Evolutionary conservation across 192 early-diverging fungal species (phyloP).

Genomic region (Coemansia sp.): DNA sequence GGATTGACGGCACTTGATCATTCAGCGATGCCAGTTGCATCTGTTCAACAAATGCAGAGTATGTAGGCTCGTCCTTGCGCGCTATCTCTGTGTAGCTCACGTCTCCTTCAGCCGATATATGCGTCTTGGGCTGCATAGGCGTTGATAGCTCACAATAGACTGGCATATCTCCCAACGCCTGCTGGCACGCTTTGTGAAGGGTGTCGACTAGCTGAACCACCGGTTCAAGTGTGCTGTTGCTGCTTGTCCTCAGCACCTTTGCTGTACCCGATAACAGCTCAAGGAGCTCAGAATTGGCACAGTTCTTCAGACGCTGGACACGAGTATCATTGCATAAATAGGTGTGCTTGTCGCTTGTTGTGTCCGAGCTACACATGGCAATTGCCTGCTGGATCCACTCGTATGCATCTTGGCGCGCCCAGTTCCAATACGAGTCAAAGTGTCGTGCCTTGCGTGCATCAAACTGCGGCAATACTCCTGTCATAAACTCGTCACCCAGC

Average conservation of each 20-base stretch:
- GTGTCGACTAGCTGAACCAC: constrained; percentile 55
- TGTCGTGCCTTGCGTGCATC: constrained; percentile 75
- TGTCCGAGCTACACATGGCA: constrained; percentile 56
- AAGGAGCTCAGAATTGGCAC: constrained; percentile 69
- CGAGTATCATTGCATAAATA: constrained; percentile 59
- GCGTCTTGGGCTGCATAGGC: constrained; percentile 75
- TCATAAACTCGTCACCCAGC: constrained; percentile 73
- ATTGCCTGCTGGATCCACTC: constrained; percentile 77
- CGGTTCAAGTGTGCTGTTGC: constrained; percentile 61
- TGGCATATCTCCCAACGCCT: constrained; percentile 65
- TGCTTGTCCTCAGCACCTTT: constrained; percentile 63
- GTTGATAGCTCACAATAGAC: constrained; percentile 81
- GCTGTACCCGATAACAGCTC: constrained; percentile 77
- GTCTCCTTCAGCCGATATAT: constrained; percentile 68
- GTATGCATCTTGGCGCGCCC: constrained; percentile 62
- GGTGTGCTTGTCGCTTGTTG: constrained; percentile 66
- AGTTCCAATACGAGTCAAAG: constrained; percentile 97
- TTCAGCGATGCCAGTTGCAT: constrained; percentile 59
- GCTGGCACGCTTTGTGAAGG: constrained; percentile 75
- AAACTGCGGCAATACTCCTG: constrained; percentile 81
- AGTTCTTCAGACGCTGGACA: constrained; percentile 69
- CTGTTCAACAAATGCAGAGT: constrained; percentile 79
- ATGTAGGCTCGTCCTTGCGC: constrained; percentile 70
- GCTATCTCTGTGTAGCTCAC: constrained; percentile 78
- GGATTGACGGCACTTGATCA: constrained; percentile 49